These are phyloP conservation scores for Dendrostoma leiphaemia DNA, from an alignment of 2,329 filamentous ascomycete genomes.

Conservation along the genomic window DNA sequence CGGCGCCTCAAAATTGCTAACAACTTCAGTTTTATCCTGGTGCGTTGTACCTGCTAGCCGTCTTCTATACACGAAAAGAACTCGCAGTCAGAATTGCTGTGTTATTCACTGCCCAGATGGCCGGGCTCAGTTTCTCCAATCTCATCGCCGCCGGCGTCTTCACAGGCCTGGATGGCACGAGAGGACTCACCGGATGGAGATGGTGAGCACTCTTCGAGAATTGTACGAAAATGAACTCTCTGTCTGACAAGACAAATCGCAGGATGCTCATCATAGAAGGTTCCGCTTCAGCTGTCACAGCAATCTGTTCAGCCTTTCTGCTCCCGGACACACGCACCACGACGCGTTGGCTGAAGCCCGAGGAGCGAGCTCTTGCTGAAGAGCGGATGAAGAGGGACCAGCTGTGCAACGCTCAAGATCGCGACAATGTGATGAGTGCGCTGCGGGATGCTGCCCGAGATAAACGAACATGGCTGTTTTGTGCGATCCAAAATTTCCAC, in stretches of 20 bases:
- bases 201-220: too few species aligned
- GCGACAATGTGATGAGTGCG: conserved; percentile 2
- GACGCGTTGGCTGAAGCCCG: conserved; percentile 3
- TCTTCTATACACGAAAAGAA: conserved; percentile 67
- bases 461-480: conserved; percentile 8
- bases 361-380: conserved; percentile 8
- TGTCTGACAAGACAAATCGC: not conserved
- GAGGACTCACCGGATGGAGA: conserved; percentile 37
- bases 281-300: conserved; percentile 27
- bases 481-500: conserved; percentile 16
- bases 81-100: conserved; percentile 61
- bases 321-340: conserved; percentile 6
- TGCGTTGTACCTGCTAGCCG: conserved; percentile 51
- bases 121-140: conserved; percentile 68
- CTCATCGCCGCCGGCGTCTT: conserved; percentile 64
- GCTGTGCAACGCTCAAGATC: not conserved
- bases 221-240: too few species aligned
- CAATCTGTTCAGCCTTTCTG: conserved; percentile 22
- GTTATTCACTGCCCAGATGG: conserved; percentile 57
- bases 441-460: not conserved
- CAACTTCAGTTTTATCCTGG: conserved; percentile 30
- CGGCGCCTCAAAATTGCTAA: too few species aligned
- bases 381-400: conserved; percentile 3
- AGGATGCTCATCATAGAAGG: conserved; percentile 27
- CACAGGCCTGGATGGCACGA: conserved; percentile 45